phyloP scores from a whole-genome alignment of 805 yeast species.

The Candida nonsorbophila region DNA sequence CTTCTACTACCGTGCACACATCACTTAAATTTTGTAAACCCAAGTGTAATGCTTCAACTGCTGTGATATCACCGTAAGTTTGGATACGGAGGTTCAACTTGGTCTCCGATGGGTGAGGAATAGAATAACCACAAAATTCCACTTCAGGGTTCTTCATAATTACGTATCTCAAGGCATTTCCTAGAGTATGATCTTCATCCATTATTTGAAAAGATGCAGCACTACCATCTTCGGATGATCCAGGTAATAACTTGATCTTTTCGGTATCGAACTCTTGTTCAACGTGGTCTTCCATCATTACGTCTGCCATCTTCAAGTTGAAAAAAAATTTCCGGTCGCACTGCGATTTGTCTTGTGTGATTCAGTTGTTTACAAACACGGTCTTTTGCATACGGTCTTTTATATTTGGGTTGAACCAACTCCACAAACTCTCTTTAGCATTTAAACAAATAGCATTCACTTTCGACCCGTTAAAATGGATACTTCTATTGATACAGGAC shows the following conservation, averaged over 20 bases:
- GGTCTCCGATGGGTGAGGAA: constrained; percentile 96
- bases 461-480: too few species aligned
- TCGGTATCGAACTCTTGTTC: constrained; percentile 49
- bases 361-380: too few species aligned
- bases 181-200: constrained; percentile 95
- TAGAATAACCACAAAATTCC: constrained; percentile 96
- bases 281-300: background rate
- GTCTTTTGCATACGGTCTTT: too few species aligned
- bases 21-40: constrained; percentile 83
- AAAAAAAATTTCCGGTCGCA: background rate
- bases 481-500: too few species aligned
- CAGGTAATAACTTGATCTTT: constrained; percentile 69
- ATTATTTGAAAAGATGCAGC: constrained; percentile 90
- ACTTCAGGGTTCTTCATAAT: constrained; percentile 98
- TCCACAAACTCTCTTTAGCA: too few species aligned
- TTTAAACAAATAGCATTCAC: too few species aligned
- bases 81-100: constrained; percentile 88
- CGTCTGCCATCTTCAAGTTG: background rate
- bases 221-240: constrained; percentile 87
- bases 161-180: constrained; percentile 88
- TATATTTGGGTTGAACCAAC: too few species aligned
- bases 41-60: constrained; percentile 87
- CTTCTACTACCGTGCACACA: constrained; percentile 79
- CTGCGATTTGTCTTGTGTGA: too few species aligned
- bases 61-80: constrained; percentile 81